phyloP scores from a whole-genome alignment of 2,329 filamentous ascomycete species.

The Cladosporium velox region DNA sequence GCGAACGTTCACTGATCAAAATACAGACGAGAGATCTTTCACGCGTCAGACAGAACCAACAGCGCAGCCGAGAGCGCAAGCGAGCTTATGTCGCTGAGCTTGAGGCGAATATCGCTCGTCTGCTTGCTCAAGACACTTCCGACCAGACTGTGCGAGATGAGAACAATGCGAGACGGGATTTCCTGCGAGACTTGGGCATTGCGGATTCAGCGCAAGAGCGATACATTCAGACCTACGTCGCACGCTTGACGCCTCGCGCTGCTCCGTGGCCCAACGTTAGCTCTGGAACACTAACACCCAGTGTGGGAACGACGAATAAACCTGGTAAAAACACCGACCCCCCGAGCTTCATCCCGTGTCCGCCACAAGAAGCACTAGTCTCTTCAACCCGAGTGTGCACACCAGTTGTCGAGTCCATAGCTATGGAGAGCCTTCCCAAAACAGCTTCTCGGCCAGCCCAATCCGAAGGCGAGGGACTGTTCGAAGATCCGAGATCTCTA shows the following conservation, averaged over 20 bases:
- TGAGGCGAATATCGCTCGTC: background rate
- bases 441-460: background rate
- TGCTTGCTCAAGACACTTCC: background rate
- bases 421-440: background rate
- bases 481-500: background rate
- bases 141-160: background rate
- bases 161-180: background rate
- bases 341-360: background rate
- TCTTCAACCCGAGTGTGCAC: background rate
- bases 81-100: constrained; percentile 7
- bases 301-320: background rate
- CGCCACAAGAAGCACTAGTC: background rate
- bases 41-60: constrained; percentile 15
- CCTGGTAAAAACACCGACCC: background rate
- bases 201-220: constrained; percentile 1
- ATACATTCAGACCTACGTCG: background rate
- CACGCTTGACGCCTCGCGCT: background rate
- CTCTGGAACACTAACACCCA: background rate
- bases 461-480: background rate
- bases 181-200: constrained; percentile 10
- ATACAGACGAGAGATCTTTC: background rate
- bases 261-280: background rate
- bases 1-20: background rate
- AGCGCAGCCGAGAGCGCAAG: constrained; percentile 16
- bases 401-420: background rate